phyloP scores from a whole-genome alignment of 352 stramenopile genomes.

The Phytophthora boehmeriae region DNA sequence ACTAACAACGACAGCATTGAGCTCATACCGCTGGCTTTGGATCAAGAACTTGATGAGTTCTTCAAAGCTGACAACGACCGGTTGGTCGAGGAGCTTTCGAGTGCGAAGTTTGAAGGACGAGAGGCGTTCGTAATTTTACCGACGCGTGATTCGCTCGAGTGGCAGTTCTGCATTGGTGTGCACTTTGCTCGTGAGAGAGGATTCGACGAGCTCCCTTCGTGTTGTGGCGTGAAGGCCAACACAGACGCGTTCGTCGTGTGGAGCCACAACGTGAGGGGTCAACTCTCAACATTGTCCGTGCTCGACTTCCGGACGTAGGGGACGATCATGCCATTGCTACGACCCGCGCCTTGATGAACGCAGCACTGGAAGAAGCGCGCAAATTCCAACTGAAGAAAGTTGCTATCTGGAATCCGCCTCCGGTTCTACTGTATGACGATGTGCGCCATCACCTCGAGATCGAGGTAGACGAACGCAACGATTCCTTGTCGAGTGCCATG shows the following conservation, averaged over 20 bases:
- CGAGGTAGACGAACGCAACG: slow-evolving; percentile 37
- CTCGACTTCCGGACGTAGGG: slow-evolving; percentile 33
- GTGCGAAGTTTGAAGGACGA: slow-evolving; percentile 24
- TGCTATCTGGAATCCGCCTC: slow-evolving; percentile 49
- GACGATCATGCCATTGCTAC: slow-evolving; percentile 15
- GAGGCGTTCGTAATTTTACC: slow-evolving; percentile 54
- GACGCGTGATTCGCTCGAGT: slow-evolving; percentile 65
- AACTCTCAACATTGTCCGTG: slow-evolving; percentile 57
- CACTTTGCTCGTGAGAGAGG: slow-evolving; percentile 47
- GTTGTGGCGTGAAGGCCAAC: slow-evolving; percentile 44
- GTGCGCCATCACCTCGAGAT: slow-evolving; percentile 38
- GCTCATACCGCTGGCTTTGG: slow-evolving; percentile 31
- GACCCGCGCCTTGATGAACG: slow-evolving; percentile 31
- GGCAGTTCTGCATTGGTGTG: slow-evolving; percentile 65
- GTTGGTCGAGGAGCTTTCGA: slow-evolving; percentile 37
- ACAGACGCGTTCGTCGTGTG: slow-evolving; percentile 62
- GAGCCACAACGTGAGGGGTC: slow-evolving; percentile 67
- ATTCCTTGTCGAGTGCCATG: slow-evolving; percentile 67
- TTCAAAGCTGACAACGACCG: slow-evolving; percentile 47
- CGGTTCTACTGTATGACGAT: slow-evolving; percentile 20
- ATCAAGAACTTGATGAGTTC: slow-evolving; percentile 44
- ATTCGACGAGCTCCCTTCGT: slow-evolving; percentile 40
- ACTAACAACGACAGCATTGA: slow-evolving; percentile 3
- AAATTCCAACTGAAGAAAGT: slow-evolving; percentile 50
- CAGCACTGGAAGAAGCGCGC: slow-evolving; percentile 43